phyloP scores from a whole-genome alignment of 1,284 basidiomycete species.

The Pseudozyma tsukubaensis region DNA sequence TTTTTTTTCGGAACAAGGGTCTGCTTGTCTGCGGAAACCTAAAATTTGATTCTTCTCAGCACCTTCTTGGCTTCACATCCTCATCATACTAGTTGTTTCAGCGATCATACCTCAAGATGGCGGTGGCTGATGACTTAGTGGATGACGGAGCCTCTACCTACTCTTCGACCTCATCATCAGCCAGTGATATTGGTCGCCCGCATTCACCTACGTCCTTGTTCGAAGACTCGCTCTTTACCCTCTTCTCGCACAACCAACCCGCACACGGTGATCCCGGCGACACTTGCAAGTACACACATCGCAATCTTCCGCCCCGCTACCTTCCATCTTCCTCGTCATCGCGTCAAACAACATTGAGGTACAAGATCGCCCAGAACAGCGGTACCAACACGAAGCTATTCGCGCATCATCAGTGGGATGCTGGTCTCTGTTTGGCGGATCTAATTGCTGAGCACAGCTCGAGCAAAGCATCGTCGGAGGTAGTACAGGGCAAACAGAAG shows the following conservation, averaged over 20 bases:
- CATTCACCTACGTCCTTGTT: slow-evolving; percentile 50
- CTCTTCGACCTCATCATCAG: slow-evolving; percentile 10
- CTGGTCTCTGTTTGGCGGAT: slow-evolving; percentile 58
- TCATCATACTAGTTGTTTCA: background rate
- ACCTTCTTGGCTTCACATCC: background rate
- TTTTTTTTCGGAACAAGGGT: slow-evolving; percentile 1
- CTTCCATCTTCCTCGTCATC: background rate
- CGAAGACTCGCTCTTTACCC: slow-evolving; percentile 59
- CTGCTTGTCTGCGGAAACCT: background rate
- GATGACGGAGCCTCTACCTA: slow-evolving; percentile 9
- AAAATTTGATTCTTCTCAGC: slow-evolving; percentile 5
- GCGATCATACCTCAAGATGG: background rate
- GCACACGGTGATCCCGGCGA: slow-evolving; percentile 62
- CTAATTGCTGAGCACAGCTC: slow-evolving; percentile 42
- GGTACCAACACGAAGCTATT: slow-evolving; percentile 59
- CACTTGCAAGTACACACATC: slow-evolving; percentile 37
- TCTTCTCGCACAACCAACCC: slow-evolving; percentile 62
- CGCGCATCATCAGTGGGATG: slow-evolving; percentile 67
- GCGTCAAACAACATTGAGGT: slow-evolving; percentile 24
- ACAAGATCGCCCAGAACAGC: slow-evolving; percentile 52
- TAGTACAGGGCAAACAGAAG: slow-evolving; percentile 7
- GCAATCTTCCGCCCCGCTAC: slow-evolving; percentile 41
- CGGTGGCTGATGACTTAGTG: background rate
- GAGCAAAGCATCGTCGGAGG: background rate
- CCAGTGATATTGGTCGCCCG: slow-evolving; percentile 2